These are phyloP conservation scores for Suhomyces choctaworum DNA, from an alignment of 1,139 yeast genomes.

Conservation along the genomic window DNA sequence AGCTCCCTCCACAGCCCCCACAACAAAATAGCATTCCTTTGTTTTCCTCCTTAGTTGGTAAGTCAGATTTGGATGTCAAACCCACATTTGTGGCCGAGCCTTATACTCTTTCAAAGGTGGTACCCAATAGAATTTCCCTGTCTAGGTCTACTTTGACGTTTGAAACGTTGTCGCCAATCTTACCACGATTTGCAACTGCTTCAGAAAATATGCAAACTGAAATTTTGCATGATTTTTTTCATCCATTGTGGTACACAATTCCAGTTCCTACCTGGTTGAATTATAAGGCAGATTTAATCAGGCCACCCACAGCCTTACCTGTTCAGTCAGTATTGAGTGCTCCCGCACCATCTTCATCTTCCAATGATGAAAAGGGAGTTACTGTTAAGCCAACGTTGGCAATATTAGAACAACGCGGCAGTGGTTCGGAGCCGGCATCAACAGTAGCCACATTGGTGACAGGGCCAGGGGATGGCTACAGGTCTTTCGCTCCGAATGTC, in stretches of 20 bases:
- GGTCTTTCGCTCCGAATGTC: conserved; percentile 75
- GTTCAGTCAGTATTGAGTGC: conserved; percentile 9
- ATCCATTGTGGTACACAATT: conserved; percentile 84
- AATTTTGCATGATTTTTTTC: conserved; percentile 68
- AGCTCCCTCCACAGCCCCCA: conserved; percentile 23
- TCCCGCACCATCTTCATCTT: conserved; percentile 4
- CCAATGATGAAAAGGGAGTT: conserved; percentile 7
- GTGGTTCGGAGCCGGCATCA: conserved; percentile 13
- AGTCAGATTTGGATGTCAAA: conserved; percentile 67
- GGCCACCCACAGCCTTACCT: conserved; percentile 14
- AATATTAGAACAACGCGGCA: conserved; percentile 16
- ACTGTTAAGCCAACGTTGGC: conserved; percentile 15
- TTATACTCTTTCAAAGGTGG: conserved; percentile 55
- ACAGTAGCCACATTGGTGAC: conserved; percentile 13
- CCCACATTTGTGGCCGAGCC: conserved; percentile 61
- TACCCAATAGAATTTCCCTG: conserved; percentile 47
- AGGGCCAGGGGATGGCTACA: conserved; percentile 46
- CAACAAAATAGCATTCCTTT: conserved; percentile 53
- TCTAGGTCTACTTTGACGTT: conserved; percentile 37
- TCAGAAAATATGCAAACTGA: conserved; percentile 68
- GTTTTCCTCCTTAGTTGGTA: conserved; percentile 64
- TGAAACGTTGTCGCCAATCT: conserved; percentile 51
- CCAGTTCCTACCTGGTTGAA: conserved; percentile 83
- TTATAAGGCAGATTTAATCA: conserved; percentile 35
- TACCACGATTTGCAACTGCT: conserved; percentile 53